Evolutionary conservation across 108 stramenopile genomes (phyloP).

Genomic region (Pseudonitzschia multiseries): DNA sequence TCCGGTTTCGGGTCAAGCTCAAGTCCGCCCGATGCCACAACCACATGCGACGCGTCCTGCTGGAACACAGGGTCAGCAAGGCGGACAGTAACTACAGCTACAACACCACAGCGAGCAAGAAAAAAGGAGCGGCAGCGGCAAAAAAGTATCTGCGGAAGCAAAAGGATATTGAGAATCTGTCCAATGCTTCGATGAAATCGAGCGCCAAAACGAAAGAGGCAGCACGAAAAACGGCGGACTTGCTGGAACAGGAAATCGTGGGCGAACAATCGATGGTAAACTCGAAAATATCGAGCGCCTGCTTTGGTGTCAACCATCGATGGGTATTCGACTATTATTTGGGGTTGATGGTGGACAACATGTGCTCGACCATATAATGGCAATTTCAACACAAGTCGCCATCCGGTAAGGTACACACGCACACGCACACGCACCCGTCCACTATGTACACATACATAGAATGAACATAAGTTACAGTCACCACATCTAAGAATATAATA

Average conservation of each 20-base stretch:
- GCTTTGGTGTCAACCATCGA: background rate
- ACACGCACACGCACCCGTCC: too few species aligned
- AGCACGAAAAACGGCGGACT: background rate
- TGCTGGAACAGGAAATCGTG: conserved; percentile 8
- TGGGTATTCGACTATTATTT: conserved; percentile 11
- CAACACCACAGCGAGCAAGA: too few species aligned
- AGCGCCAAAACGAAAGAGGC: conserved; percentile 3
- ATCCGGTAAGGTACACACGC: too few species aligned
- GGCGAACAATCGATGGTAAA: background rate
- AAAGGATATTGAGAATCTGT: background rate
- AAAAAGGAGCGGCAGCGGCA: too few species aligned
- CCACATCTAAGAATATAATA: too few species aligned
- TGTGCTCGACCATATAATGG: background rate
- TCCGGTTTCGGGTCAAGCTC: background rate
- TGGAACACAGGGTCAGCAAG: conserved; percentile 14
- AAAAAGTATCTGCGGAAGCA: too few species aligned
- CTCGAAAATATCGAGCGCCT: background rate
- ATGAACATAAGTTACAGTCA: too few species aligned
- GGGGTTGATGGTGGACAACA: background rate
- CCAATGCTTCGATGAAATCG: conserved; percentile 2
- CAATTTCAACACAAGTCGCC: too few species aligned
- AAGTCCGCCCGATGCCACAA: conserved; percentile 20
- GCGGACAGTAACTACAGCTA: too few species aligned
- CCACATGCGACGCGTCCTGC: conserved; percentile 26
- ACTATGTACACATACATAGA: too few species aligned